These are phyloP conservation scores for Vaccinium macrocarpon DNA, from an alignment of 148 eudicot species.

Conservation along the genomic window DNA sequence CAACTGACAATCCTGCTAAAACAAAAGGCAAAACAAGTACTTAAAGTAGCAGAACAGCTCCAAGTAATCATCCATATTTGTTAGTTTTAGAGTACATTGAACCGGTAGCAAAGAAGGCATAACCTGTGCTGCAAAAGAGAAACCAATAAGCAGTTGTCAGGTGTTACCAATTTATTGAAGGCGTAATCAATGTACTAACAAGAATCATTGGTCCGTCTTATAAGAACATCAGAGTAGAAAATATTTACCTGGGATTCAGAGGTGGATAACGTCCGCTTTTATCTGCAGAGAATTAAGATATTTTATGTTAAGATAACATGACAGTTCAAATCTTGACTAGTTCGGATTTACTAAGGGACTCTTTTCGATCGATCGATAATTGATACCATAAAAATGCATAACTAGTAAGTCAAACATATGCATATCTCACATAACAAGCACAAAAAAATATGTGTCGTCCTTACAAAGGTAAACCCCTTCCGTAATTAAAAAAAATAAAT, in stretches of 20 bases:
- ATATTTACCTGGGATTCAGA: slow-evolving; percentile 17
- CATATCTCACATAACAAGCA: too few species aligned
- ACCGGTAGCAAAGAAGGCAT: slow-evolving; percentile 25
- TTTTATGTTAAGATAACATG: background rate
- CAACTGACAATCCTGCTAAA: slow-evolving; percentile 18
- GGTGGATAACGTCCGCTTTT: slow-evolving; percentile 17
- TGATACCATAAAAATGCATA: too few species aligned
- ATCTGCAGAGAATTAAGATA: slow-evolving; percentile 17
- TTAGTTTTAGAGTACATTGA: background rate
- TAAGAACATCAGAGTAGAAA: background rate
- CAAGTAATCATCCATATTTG: slow-evolving; percentile 9
- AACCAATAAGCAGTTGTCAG: background rate
- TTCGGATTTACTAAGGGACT: too few species aligned
- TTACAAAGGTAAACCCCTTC: too few species aligned
- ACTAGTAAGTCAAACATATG: too few species aligned
- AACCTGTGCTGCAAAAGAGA: slow-evolving; percentile 51
- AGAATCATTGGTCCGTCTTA: background rate
- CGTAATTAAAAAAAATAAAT: too few species aligned
- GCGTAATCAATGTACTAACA: background rate
- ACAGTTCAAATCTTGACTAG: background rate
- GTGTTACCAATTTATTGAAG: background rate
- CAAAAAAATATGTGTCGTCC: too few species aligned
- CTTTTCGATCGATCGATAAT: background rate
- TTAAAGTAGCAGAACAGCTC: slow-evolving; percentile 10
- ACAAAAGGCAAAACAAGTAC: background rate